phyloP scores from a whole-genome alignment of 2,329 filamentous ascomycete genomes.

The Coniochaeta prunicola region DNA sequence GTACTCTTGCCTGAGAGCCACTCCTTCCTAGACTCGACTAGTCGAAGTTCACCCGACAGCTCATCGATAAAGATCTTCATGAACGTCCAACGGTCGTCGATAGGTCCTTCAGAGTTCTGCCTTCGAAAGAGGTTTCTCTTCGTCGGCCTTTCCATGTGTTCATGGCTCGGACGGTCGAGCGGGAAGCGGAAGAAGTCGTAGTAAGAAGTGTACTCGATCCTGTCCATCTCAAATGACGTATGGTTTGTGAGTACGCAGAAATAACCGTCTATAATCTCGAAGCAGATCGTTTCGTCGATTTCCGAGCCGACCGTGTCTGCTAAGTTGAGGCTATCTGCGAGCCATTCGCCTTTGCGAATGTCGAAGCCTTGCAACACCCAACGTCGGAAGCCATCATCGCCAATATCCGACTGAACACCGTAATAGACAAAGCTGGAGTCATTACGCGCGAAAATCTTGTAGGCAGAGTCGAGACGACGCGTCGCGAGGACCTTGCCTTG shows the following conservation, averaged over 20 bases:
- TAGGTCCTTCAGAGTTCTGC: conserved; percentile 60
- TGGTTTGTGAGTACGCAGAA: conserved; percentile 67
- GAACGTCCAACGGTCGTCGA: conserved; percentile 68
- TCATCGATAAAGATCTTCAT: conserved; percentile 57
- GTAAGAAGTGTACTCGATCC: conserved; percentile 60
- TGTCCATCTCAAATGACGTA: conserved; percentile 52
- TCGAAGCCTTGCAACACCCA: conserved; percentile 55
- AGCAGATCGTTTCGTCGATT: conserved; percentile 61
- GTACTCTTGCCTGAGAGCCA: conserved; percentile 48
- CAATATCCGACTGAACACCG: conserved; percentile 52
- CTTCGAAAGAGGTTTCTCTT: conserved; percentile 53
- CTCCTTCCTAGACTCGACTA: conserved; percentile 63
- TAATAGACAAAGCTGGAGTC: conserved; percentile 54
- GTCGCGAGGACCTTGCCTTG: conserved; percentile 31
- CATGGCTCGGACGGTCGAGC: conserved; percentile 35
- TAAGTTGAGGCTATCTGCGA: conserved; percentile 40
- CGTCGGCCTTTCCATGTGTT: conserved; percentile 31
- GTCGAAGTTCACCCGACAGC: conserved; percentile 45
- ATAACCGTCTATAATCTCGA: conserved; percentile 58
- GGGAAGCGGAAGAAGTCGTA: conserved; percentile 62
- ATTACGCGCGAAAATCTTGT: conserved; percentile 62
- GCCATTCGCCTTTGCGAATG: conserved; percentile 31
- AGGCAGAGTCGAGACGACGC: conserved; percentile 33
- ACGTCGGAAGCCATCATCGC: conserved; percentile 46
- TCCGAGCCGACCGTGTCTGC: conserved; percentile 55